Evolutionary conservation across 352 stramenopile species (phyloP).

Genomic region (Globisporangium mamillatum): DNA sequence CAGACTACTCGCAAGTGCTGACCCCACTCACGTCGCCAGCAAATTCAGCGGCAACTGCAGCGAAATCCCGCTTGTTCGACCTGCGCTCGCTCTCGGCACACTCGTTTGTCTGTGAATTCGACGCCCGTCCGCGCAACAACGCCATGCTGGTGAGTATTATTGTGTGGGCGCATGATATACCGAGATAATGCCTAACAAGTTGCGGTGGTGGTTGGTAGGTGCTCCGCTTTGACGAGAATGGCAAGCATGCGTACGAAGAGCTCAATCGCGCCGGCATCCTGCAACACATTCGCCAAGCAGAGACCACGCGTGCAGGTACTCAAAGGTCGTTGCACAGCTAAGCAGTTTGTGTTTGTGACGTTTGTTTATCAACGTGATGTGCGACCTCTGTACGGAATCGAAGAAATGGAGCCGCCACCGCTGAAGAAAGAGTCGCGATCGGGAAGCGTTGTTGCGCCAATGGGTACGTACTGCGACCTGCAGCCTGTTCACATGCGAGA

Average conservation of each 20-base stretch:
- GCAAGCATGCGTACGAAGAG: constrained; percentile 26
- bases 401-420: background rate
- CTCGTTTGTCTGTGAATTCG: constrained; percentile 12
- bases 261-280: constrained; percentile 29
- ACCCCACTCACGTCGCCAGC: constrained; percentile 13
- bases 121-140: constrained; percentile 14
- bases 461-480: constrained; percentile 31
- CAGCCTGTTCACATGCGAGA: constrained; percentile 47
- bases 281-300: constrained; percentile 28
- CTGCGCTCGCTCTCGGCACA: background rate
- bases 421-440: constrained; percentile 15
- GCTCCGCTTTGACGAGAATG: constrained; percentile 26
- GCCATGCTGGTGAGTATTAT: constrained; percentile 19
- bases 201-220: constrained; percentile 15
- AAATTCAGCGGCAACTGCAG: background rate
- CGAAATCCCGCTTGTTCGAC: background rate
- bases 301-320: constrained; percentile 16
- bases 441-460: constrained; percentile 9
- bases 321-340: too few relatives aligned
- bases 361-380: background rate
- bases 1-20: constrained; percentile 16
- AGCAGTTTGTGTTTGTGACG: background rate
- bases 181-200: background rate
- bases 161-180: background rate
- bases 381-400: background rate